These are phyloP conservation scores for Aspergillus eucalypticola DNA, from an alignment of 2,329 filamentous ascomycete genomes.

Conservation along the genomic window DNA sequence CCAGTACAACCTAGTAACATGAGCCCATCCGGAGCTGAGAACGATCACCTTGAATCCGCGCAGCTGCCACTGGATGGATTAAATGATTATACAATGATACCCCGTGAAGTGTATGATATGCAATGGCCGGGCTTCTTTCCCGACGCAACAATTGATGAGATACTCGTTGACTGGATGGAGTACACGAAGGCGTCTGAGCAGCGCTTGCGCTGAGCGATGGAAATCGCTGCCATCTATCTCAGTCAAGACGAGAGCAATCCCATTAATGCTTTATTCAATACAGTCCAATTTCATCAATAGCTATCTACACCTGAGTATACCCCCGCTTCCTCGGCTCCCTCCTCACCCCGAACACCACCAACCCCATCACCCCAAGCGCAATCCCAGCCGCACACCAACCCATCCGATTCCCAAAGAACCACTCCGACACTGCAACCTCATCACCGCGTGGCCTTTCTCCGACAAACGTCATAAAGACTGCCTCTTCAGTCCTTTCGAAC, in stretches of 20 bases:
- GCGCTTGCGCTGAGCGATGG: not conserved
- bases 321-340: not conserved
- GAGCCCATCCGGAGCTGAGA: not conserved
- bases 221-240: no score
- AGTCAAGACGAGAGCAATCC: not conserved
- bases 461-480: not conserved
- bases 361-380: not conserved
- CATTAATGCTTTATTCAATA: not conserved
- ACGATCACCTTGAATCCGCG: not conserved
- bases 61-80: not conserved
- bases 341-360: not conserved
- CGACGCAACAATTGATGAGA: constrained; percentile 1
- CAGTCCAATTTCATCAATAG: not conserved
- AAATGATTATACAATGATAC: not conserved
- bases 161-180: constrained; percentile 8
- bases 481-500: not conserved
- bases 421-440: not conserved
- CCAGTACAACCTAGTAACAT: not conserved
- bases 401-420: not conserved
- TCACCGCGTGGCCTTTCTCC: not conserved
- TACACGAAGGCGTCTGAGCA: not conserved
- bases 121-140: not conserved
- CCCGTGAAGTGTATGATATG: not conserved
- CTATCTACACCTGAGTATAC: not conserved
- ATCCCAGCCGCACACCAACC: not conserved